A percentile compares a stretch with the other conserved stretches of the same genome.
These are phyloP conservation scores for Spiraea crenata DNA, from an alignment of 331 rosid genomes.

Conservation along the genomic window DNA sequence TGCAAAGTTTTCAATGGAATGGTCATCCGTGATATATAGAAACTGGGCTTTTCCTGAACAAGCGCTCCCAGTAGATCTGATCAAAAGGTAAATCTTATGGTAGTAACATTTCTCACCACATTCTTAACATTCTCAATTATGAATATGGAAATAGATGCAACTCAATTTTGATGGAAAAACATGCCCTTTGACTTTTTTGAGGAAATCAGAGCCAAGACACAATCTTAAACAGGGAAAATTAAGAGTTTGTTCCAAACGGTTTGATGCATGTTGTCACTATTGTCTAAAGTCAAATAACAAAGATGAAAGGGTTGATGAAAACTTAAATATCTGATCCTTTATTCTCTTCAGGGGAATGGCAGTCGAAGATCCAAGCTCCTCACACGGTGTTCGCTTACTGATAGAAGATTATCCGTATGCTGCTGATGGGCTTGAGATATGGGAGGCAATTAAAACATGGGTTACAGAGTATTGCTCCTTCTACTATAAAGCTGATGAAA, in stretches of 20 bases:
- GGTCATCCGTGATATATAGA: conserved; percentile 33
- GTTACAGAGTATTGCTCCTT: conserved; percentile 31
- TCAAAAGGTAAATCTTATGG: conserved; percentile 27
- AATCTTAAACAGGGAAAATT: neutral
- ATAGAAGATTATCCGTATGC: conserved; percentile 44
- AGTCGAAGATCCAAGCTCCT: conserved; percentile 26
- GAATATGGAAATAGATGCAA: neutral
- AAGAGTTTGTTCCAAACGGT: neutral
- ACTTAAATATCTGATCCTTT: neutral
- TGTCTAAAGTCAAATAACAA: neutral
- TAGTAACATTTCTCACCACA: neutral
- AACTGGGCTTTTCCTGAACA: conserved; percentile 35
- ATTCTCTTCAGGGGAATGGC: conserved; percentile 33
- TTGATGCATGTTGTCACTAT: neutral
- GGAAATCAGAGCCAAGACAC: neutral
- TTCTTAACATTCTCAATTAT: too few species aligned
- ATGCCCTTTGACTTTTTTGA: neutral
- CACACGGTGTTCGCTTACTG: conserved; percentile 32
- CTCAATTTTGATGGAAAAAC: neutral
- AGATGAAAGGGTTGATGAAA: conserved; percentile 1
- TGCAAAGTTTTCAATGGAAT: conserved; percentile 32
- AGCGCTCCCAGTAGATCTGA: conserved; percentile 38
- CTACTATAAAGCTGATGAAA: conserved; percentile 30
- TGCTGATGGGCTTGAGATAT: conserved; percentile 43
- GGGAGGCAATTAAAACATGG: conserved; percentile 44